A percentile compares a stretch with the other conserved stretches of the same genome.
Evolutionary conservation across 2,329 filamentous ascomycete genomes (phyloP).

Genomic region (Botrytis fragariae): DNA sequence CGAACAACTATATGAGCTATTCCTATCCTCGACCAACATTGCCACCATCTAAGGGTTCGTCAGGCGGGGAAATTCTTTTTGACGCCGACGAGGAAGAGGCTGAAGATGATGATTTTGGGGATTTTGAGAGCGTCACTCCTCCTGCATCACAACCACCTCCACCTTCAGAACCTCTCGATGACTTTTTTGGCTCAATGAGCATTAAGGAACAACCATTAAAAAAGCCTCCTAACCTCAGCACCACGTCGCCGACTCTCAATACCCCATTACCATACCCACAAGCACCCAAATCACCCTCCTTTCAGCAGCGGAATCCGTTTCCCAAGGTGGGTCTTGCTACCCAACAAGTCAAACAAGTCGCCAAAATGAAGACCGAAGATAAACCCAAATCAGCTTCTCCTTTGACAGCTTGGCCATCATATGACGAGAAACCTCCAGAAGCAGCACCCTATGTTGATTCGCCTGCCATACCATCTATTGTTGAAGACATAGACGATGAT

Average conservation of each 20-base stretch:
- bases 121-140: conserved; percentile 58
- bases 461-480: conserved; percentile 28
- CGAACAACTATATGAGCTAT: conserved; percentile 15
- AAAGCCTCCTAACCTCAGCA: conserved; percentile 39
- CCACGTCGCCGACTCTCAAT: conserved; percentile 33
- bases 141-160: conserved; percentile 24
- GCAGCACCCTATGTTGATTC: conserved; percentile 33
- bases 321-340: conserved; percentile 49
- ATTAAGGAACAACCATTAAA: conserved; percentile 35
- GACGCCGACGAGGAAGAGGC: conserved; percentile 42
- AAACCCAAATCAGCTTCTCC: conserved; percentile 38
- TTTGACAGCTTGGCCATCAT: conserved; percentile 37
- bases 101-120: conserved; percentile 64
- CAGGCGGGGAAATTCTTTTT: conserved; percentile 37
- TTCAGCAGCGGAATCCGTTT: conserved; percentile 54
- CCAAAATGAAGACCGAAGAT: conserved; percentile 35
- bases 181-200: conserved; percentile 35
- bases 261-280: conserved; percentile 45
- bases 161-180: conserved; percentile 34
- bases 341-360: conserved; percentile 36
- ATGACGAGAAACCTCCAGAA: conserved; percentile 26
- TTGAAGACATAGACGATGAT: conserved; percentile 45
- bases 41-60: conserved; percentile 23
- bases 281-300: conserved; percentile 52
- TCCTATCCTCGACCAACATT: not conserved